phyloP scores from a whole-genome alignment of 2,329 filamentous ascomycete genomes.

The Neonectria sp. region DNA sequence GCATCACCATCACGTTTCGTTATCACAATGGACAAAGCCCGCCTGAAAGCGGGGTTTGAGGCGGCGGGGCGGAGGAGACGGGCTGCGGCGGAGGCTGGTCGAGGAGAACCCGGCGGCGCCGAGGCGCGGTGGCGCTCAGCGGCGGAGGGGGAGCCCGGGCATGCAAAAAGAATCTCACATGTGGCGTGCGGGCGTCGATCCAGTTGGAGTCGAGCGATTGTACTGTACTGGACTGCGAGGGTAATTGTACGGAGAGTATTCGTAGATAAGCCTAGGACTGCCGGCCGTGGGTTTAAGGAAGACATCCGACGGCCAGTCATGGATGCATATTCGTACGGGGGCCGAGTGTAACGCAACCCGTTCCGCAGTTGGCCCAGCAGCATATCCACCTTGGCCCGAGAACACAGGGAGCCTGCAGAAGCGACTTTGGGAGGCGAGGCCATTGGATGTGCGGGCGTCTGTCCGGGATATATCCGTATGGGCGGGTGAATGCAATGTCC shows the following conservation, averaged over 20 bases:
- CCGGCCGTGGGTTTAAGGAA: neutral
- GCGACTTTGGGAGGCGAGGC: neutral
- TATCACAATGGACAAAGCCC: conserved; percentile 22
- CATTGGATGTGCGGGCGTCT: neutral
- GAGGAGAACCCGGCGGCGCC: conserved; percentile 27
- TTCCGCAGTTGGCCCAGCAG: conserved; percentile 9
- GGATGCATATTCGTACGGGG: neutral
- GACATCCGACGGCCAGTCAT: conserved; percentile 6
- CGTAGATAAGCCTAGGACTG: neutral
- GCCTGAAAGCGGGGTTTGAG: conserved; percentile 28
- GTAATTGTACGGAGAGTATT: neutral
- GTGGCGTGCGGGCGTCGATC: conserved; percentile 10
- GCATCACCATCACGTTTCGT: conserved; percentile 19
- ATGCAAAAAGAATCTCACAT: conserved; percentile 14
- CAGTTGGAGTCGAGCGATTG: conserved; percentile 7
- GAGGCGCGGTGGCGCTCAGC: conserved; percentile 32
- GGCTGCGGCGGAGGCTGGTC: conserved; percentile 29
- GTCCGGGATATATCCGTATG: neutral
- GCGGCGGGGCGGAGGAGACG: conserved; percentile 32
- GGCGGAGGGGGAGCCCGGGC: conserved; percentile 11
- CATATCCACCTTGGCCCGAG: neutral
- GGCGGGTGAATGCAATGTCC: conserved; percentile 2
- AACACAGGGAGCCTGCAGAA: neutral
- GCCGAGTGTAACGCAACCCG: conserved; percentile 12
- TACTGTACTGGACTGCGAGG: neutral